These are phyloP conservation scores for Lichtheimia corymbifera DNA, from an alignment of 371 early-diverging fungal species.

Conservation along the genomic window DNA sequence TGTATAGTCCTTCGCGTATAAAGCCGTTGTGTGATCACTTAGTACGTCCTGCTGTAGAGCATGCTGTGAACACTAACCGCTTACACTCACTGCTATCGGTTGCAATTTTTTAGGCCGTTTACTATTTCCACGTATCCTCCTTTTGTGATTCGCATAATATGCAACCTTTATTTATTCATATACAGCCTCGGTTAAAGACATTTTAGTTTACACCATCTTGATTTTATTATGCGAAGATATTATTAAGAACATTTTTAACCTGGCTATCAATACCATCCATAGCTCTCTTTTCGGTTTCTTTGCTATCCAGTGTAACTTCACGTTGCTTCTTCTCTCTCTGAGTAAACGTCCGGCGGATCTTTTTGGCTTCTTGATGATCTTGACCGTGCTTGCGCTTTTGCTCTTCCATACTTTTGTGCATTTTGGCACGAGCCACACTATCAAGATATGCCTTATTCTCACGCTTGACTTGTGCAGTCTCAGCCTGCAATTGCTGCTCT, in stretches of 20 bases:
- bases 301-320: constrained; percentile 29
- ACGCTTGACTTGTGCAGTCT: constrained; percentile 81
- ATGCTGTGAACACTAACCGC: no score
- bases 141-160: no score
- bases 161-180: no score
- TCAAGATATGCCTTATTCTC: constrained; percentile 85
- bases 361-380: constrained; percentile 7
- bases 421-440: constrained; percentile 86
- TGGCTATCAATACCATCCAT: constrained; percentile 25
- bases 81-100: no score
- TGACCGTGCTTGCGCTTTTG: constrained; percentile 31
- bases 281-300: constrained; percentile 23
- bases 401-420: constrained; percentile 74
- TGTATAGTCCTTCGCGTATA: no score
- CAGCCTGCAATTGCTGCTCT: constrained; percentile 81
- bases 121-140: no score
- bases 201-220: not conserved
- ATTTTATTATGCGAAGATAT: constrained; percentile 37
- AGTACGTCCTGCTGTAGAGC: no score
- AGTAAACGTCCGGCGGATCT: constrained; percentile 62
- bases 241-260: constrained; percentile 41
- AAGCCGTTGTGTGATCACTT: no score
- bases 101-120: no score
- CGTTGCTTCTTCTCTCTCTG: constrained; percentile 56
- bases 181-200: no score